These are phyloP conservation scores for Mrakia hoshinonis DNA, from an alignment of 768 basidiomycete species.

Conservation along the genomic window DNA sequence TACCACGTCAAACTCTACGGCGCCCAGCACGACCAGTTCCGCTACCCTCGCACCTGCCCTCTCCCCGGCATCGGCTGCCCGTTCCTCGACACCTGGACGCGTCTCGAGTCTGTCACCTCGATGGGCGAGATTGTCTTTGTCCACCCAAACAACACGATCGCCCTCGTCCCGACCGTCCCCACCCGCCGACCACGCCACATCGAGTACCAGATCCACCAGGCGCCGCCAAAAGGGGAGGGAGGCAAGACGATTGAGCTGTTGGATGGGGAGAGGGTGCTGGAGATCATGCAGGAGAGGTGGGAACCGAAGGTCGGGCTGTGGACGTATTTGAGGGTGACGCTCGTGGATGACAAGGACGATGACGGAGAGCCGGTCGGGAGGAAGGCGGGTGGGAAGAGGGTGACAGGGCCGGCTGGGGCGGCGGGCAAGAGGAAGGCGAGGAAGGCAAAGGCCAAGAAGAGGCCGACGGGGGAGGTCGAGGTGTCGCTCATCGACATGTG, in stretches of 20 bases:
- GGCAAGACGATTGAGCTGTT: not conserved
- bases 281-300: not conserved
- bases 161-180: not conserved
- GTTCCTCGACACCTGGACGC: not conserved
- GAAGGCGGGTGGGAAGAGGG: too few species aligned
- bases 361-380: too few species aligned
- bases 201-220: constrained; percentile 7
- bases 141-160: not conserved
- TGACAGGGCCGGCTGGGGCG: too few species aligned
- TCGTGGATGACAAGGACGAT: not conserved
- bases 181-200: not conserved
- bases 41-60: not conserved
- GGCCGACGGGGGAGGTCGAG: too few species aligned
- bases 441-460: too few species aligned
- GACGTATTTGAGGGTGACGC: not conserved
- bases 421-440: too few species aligned
- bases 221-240: not conserved
- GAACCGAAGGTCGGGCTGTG: not conserved
- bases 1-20: not conserved
- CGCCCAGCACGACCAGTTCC: too few species aligned
- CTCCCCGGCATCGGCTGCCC: not conserved
- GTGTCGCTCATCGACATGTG: too few species aligned
- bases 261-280: not conserved
- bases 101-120: constrained; percentile 4
- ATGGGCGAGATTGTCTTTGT: constrained; percentile 8